Base-by-base conservation (phyloP, 345 rosid species). In the Streptanthus diversifolius region DNA sequence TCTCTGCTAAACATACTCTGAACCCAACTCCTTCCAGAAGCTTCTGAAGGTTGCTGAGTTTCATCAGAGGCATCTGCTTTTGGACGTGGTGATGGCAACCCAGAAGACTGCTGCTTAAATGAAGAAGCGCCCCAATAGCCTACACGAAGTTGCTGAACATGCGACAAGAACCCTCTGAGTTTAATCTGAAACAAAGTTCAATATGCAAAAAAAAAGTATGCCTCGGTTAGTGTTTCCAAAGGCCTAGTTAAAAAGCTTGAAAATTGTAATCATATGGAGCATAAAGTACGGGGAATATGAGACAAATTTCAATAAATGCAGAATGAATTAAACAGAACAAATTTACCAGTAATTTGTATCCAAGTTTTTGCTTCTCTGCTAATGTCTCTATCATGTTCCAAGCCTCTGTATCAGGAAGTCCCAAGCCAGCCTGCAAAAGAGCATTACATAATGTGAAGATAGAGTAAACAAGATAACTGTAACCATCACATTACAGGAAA, bases 1-100 rank as follows among this genome's bases (percentile, higher is more conserved):
- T 91, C 99, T 75, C 92, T 90, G 84, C 95, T 91, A 79, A 95
- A 95, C 99, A 95, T 95, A 80, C 99, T 95, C 79, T 95, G 99
- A 52, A 91, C 99, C 99, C 99, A 95, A 79, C 96, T 95, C 83
- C 99, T 87, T 69, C 99, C 95, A 82, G 99, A 81, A 55, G 96
- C 96, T 84, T 91, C 99, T 15, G 91, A 82, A 76, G 99, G 90
- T 82, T 88, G 90, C 80, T 91, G 85, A 80, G 77, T 80, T 71
- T 95, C 96, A 81, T 82, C 87, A 37, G 82, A 53, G 29, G 68
- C 82, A 80, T 95, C 98, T 57, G 63, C 29, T 78, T 85, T 92
- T 22, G 93, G 83, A 67, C 81, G 93, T 25, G 99, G 98, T 58
- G 99, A 95, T 62, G 90, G 79, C 80, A 92, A 80, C 52, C 92